phyloP scores from a whole-genome alignment of 345 rosid species.

The Aethionema arabicum region DNA sequence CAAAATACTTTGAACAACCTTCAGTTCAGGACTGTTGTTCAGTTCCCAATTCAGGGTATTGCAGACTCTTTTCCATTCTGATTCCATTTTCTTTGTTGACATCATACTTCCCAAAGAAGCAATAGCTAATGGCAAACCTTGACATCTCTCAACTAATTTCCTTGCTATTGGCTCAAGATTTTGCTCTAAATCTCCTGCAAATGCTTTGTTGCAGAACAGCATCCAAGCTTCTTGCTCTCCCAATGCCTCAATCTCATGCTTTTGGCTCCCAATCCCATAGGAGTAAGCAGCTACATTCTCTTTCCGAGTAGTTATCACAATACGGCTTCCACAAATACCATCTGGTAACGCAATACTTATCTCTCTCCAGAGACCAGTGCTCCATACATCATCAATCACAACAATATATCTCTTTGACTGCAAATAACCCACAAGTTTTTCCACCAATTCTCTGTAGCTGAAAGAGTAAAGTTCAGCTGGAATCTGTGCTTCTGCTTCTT shows the following conservation, averaged over 20 bases:
- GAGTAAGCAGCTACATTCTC: slow-evolving; percentile 30
- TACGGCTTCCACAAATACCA: slow-evolving; percentile 34
- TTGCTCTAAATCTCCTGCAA: slow-evolving; percentile 22
- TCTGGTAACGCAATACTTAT: slow-evolving; percentile 39
- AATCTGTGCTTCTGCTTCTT: slow-evolving; percentile 28
- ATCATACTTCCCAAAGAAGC: slow-evolving; percentile 43
- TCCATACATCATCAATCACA: slow-evolving; percentile 44
- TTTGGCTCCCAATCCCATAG: slow-evolving; percentile 27
- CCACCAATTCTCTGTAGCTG: slow-evolving; percentile 37
- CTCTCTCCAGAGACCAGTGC: slow-evolving; percentile 33
- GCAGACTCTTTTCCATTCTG: slow-evolving; percentile 39
- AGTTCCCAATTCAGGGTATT: slow-evolving; percentile 37
- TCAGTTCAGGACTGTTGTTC: slow-evolving; percentile 33
- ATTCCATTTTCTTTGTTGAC: slow-evolving; percentile 33
- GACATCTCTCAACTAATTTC: slow-evolving; percentile 35
- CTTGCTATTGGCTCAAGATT: slow-evolving; percentile 30
- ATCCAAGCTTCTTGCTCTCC: slow-evolving; percentile 35
- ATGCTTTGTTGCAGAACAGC: slow-evolving; percentile 43
- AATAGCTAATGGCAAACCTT: slow-evolving; percentile 44
- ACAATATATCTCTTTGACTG: slow-evolving; percentile 37
- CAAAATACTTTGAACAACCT: slow-evolving; percentile 35
- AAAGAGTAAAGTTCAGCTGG: slow-evolving; percentile 30
- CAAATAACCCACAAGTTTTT: slow-evolving; percentile 35
- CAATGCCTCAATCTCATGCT: slow-evolving; percentile 34
- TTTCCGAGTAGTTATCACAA: slow-evolving; percentile 38